Conservation (phyloP, 257 asterid genomes). For the Scutellaria minor region DNA sequence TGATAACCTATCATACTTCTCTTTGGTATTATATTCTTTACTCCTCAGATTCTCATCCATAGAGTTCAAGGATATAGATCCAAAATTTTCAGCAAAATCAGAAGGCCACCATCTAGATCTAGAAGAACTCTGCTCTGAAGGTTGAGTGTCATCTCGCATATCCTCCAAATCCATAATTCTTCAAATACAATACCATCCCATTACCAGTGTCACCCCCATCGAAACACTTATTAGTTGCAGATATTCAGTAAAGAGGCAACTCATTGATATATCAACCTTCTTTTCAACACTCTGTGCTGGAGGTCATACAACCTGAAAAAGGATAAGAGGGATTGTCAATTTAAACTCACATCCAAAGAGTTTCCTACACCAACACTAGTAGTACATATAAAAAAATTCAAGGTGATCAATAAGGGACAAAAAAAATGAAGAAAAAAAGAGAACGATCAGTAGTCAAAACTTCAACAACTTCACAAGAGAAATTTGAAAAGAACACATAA, state of each 20-base stretch:
- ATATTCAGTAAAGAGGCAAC: constrained; percentile 34
- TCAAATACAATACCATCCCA: constrained; percentile 48
- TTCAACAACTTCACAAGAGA: constrained; percentile 15
- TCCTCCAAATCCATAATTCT: constrained; percentile 62
- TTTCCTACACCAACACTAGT: constrained; percentile 1
- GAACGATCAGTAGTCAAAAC: neutral
- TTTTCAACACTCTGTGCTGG: constrained; percentile 35
- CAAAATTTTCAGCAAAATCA: constrained; percentile 70
- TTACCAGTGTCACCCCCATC: constrained; percentile 41
- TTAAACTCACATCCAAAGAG: constrained; percentile 7
- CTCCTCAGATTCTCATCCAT: constrained; percentile 50
- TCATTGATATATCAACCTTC: constrained; percentile 32
- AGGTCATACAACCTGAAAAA: constrained; percentile 59
- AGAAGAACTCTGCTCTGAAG: constrained; percentile 63
- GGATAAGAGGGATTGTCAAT: constrained; percentile 10
- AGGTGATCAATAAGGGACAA: constrained; percentile 13
- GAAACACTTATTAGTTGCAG: constrained; percentile 36
- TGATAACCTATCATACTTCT: constrained; percentile 50
- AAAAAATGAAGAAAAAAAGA: constrained; percentile 4
- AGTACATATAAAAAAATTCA: constrained; percentile 1
- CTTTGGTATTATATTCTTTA: constrained; percentile 50
- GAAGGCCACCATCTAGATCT: constrained; percentile 73
- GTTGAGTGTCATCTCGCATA: constrained; percentile 59
- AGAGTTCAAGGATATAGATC: constrained; percentile 74
- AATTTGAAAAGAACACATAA: neutral